A percentile compares a stretch with the other conserved stretches of the same genome.
Evolutionary conservation across 176 grass and related monocot genomes (phyloP).

Genomic region (Zoysia pacifica): DNA sequence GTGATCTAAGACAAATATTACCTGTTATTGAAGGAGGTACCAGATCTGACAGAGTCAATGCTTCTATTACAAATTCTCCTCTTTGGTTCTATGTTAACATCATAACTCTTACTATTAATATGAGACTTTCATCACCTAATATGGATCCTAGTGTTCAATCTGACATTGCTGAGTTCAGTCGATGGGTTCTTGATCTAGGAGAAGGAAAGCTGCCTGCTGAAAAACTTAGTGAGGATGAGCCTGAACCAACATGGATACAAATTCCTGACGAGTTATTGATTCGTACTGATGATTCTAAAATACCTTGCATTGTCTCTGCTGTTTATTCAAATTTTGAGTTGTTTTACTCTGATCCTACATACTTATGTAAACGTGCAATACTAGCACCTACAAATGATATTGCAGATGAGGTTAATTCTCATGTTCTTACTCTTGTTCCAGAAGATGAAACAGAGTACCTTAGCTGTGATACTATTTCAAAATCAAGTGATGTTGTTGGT

Average conservation of each 20-base stretch:
- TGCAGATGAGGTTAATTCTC: background rate
- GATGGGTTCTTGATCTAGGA: background rate
- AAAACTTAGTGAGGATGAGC: too few relatives aligned
- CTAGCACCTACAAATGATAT: background rate
- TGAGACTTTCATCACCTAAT: background rate
- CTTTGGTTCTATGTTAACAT: background rate
- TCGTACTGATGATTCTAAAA: background rate
- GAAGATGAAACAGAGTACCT: background rate
- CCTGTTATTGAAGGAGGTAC: too few relatives aligned
- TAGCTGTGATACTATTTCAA: background rate
- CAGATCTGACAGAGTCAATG: too few relatives aligned
- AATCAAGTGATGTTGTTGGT: background rate
- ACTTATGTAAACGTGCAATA: background rate
- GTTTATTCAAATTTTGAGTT: background rate
- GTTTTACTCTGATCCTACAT: background rate
- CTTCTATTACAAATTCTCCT: background rate
- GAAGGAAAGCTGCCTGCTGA: background rate
- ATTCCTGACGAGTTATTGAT: background rate
- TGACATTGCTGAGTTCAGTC: background rate
- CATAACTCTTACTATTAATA: background rate
- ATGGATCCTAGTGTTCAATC: background rate
- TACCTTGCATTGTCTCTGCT: background rate
- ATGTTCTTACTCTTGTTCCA: background rate
- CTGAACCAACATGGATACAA: background rate
- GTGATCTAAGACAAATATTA: too few relatives aligned